These are phyloP conservation scores for Amylostereum areolatum DNA, from an alignment of 1,284 basidiomycete genomes.

Conservation along the genomic window DNA sequence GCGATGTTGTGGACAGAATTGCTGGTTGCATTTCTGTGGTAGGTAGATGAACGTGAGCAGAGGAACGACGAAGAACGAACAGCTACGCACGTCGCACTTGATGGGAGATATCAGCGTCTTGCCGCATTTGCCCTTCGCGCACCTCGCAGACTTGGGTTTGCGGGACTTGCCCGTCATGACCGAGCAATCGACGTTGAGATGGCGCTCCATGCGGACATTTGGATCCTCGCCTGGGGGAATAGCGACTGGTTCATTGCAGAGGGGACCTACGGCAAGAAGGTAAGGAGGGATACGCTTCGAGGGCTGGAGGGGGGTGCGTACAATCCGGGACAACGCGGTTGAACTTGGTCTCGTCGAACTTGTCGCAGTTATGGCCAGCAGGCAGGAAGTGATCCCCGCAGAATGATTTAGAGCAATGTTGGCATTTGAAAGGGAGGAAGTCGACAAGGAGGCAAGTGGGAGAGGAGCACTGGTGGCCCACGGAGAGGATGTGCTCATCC, in stretches of 20 bases:
- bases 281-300: neutral
- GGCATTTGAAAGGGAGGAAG: constrained; percentile 79
- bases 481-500: constrained; percentile 49
- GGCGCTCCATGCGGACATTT: constrained; percentile 69
- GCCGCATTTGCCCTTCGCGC: constrained; percentile 55
- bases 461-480: constrained; percentile 70
- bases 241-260: constrained; percentile 67
- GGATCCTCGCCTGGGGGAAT: constrained; percentile 70
- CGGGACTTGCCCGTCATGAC: constrained; percentile 53
- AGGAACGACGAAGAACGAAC: neutral
- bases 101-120: constrained; percentile 73
- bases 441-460: constrained; percentile 62
- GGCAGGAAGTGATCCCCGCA: constrained; percentile 74
- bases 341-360: constrained; percentile 63
- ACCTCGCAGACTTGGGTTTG: constrained; percentile 50
- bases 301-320: constrained; percentile 22
- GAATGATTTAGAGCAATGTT: constrained; percentile 60
- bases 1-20: constrained; percentile 70
- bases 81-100: constrained; percentile 53
- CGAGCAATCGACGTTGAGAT: constrained; percentile 59
- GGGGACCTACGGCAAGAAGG: constrained; percentile 42
- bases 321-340: constrained; percentile 72
- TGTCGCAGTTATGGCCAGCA: constrained; percentile 53
- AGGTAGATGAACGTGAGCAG: neutral
- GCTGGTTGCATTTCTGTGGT: constrained; percentile 54